phyloP scores from a whole-genome alignment of 1,284 basidiomycete species.

The Cerioporus squamosus region DNA sequence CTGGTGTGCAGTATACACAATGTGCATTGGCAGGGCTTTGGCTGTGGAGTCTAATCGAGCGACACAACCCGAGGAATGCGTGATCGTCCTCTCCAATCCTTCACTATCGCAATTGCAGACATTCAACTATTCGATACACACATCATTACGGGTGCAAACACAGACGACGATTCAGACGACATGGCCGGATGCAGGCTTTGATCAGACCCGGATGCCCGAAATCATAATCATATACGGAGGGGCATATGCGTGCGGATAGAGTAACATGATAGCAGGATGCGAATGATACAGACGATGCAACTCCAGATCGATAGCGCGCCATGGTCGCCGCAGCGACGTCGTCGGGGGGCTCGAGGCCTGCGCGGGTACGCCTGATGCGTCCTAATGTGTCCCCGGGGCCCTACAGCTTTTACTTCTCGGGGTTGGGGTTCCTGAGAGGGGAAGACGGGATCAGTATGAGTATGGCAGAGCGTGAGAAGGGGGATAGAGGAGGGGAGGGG shows the following conservation, averaged over 20 bases:
- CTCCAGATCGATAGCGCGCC: slow-evolving; percentile 25
- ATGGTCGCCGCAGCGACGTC: slow-evolving; percentile 16
- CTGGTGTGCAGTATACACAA: too few relatives aligned
- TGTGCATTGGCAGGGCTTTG: too few relatives aligned
- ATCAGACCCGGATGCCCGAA: slow-evolving; percentile 12
- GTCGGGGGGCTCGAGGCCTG: slow-evolving; percentile 12
- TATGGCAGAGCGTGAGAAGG: slow-evolving; percentile 7
- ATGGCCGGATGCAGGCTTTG: too few relatives aligned
- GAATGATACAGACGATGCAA: slow-evolving; percentile 28
- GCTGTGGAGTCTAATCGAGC: too few relatives aligned
- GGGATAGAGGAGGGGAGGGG: slow-evolving; percentile 17
- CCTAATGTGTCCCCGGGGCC: slow-evolving; percentile 11
- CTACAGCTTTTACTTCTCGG: slow-evolving; percentile 67
- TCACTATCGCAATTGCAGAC: too few relatives aligned
- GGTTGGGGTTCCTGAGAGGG: slow-evolving; percentile 75
- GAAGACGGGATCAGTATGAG: slow-evolving; percentile 31
- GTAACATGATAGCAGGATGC: slow-evolving; percentile 28
- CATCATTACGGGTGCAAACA: too few relatives aligned
- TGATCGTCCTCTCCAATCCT: too few relatives aligned
- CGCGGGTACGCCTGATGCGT: slow-evolving; percentile 27
- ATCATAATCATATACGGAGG: slow-evolving; percentile 28
- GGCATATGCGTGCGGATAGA: slow-evolving; percentile 28
- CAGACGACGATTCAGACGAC: too few relatives aligned
- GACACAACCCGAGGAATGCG: too few relatives aligned
- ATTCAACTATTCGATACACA: too few relatives aligned